Percentiles rank a stretch among this genome's conserved stretches.
phyloP scores from a whole-genome alignment of 1,139 yeast species.

The Taphrina populina region DNA sequence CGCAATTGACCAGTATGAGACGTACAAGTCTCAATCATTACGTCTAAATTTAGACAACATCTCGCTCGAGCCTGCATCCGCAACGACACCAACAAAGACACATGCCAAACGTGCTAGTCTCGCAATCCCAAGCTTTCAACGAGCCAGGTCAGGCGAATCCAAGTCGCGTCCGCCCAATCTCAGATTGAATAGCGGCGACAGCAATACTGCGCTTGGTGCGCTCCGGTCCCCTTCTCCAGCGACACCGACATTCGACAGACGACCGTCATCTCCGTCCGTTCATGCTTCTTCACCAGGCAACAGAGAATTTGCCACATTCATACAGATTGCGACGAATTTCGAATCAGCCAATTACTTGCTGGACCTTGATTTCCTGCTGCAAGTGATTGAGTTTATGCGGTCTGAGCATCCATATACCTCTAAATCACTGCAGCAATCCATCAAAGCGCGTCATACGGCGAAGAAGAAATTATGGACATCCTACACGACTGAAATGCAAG shows the following conservation, averaged over 20 bases:
- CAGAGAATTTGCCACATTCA: slow-evolving; percentile 13
- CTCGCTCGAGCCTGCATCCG: background rate
- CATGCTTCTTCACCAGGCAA: background rate
- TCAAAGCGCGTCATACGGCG: slow-evolving; percentile 20
- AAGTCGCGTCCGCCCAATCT: background rate
- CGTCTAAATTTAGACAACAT: slow-evolving; percentile 4
- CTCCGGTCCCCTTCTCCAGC: background rate
- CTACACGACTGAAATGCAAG: slow-evolving; percentile 28
- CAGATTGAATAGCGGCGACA: background rate
- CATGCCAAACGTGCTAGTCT: slow-evolving; percentile 3
- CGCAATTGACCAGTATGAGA: slow-evolving; percentile 20
- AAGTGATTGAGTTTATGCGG: slow-evolving; percentile 25
- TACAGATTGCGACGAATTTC: slow-evolving; percentile 11
- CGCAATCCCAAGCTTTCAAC: background rate
- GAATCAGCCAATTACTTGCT: slow-evolving; percentile 18
- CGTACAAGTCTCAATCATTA: slow-evolving; percentile 20
- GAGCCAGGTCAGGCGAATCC: slow-evolving; percentile 2
- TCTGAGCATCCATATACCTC: slow-evolving; percentile 29
- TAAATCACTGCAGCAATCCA: slow-evolving; percentile 16
- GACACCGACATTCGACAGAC: background rate
- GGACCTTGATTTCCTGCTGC: slow-evolving; percentile 17
- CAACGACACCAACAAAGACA: background rate
- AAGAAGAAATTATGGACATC: slow-evolving; percentile 25
- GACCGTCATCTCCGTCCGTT: slow-evolving; percentile 7
- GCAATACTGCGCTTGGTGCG: background rate